These are phyloP conservation scores for Ophiostoma novo-ulmi DNA, from an alignment of 2,329 filamentous ascomycete species.

Conservation along the genomic window DNA sequence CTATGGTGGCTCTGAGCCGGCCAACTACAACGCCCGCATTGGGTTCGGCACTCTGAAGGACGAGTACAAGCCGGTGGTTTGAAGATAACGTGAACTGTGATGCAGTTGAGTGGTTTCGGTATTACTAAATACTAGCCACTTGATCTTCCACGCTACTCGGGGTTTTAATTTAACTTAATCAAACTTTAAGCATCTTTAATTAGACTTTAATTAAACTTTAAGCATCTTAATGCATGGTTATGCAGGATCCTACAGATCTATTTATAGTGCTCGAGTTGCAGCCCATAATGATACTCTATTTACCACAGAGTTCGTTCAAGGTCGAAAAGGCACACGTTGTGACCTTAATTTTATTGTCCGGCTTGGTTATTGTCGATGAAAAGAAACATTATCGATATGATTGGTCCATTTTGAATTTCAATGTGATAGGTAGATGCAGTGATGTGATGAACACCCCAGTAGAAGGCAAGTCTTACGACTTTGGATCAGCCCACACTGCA, in stretches of 20 bases:
- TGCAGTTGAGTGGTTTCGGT: too few species aligned
- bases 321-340: background rate
- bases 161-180: too few species aligned
- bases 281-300: background rate
- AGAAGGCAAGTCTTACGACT: background rate
- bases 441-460: background rate
- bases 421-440: background rate
- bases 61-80: background rate
- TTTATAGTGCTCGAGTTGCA: background rate
- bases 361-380: background rate
- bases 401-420: background rate
- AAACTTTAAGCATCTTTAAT: background rate
- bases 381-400: background rate
- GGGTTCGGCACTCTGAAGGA: background rate
- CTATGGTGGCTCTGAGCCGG: conserved; percentile 1
- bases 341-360: background rate
- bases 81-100: too few species aligned
- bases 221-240: background rate
- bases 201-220: background rate
- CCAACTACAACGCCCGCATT: conserved; percentile 4
- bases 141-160: too few species aligned
- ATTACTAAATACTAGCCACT: too few species aligned
- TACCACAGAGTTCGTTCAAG: background rate
- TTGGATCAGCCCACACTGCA: background rate
- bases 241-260: background rate